Conservation (phyloP, 2,329 filamentous ascomycete genomes). For the Penicillium sp. region DNA sequence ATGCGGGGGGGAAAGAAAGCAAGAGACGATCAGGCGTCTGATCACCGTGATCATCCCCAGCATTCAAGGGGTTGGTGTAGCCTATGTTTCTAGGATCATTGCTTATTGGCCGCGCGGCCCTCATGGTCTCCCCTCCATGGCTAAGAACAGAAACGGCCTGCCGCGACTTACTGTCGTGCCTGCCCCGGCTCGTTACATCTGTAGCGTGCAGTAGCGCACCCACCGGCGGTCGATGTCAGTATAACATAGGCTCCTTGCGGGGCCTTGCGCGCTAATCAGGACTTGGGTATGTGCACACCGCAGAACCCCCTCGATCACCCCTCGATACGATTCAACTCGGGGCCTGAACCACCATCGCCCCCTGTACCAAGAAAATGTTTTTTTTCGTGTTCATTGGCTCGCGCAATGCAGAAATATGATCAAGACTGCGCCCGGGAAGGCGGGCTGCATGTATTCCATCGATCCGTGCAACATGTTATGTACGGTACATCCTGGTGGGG, state of each 20-base stretch:
- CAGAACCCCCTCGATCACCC: background rate
- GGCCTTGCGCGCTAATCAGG: constrained; percentile 2
- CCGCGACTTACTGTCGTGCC: background rate
- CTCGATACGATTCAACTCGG: background rate
- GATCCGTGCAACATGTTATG: constrained; percentile 1
- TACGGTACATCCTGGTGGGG: constrained; percentile 13
- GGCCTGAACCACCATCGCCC: background rate
- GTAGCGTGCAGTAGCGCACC: constrained; percentile 3
- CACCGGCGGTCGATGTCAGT: background rate
- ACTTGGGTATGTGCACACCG: background rate
- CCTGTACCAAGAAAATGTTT: background rate
- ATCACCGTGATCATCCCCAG: background rate
- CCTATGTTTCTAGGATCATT: background rate
- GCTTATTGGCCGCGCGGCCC: background rate
- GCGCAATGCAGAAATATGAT: background rate
- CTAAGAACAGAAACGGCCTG: background rate
- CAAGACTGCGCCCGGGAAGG: background rate
- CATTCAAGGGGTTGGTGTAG: background rate
- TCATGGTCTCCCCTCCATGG: background rate
- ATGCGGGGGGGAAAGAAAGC: constrained; percentile 1
- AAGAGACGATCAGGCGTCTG: background rate
- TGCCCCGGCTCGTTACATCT: background rate
- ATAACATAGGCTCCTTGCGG: constrained; percentile 5
- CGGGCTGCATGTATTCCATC: background rate
- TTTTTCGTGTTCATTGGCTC: background rate